Conservation (phyloP, 495 filamentous ascomycete genomes). For the Talaromyces ruber region DNA sequence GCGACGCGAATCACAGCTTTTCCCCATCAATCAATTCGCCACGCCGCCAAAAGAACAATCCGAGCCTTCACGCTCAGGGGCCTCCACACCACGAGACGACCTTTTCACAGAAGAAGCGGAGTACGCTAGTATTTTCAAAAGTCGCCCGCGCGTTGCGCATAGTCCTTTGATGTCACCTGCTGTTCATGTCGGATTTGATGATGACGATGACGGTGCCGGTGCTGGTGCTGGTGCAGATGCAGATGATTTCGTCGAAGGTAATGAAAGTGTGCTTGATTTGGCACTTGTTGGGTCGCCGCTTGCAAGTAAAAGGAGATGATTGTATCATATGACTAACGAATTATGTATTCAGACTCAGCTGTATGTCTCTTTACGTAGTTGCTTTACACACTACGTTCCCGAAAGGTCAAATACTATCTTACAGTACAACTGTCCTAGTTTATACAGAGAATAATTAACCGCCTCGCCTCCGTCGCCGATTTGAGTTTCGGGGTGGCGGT, state of each 20-base stretch:
- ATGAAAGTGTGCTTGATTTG: background rate
- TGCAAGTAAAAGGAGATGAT: conserved; percentile 4
- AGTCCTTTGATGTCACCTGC: conserved; percentile 62
- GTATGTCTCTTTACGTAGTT: no score
- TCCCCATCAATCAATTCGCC: conserved; percentile 55
- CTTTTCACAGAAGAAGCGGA: conserved; percentile 62
- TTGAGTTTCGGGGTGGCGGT: background rate
- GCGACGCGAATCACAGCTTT: conserved; percentile 35
- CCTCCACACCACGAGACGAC: conserved; percentile 46
- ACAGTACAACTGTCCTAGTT: background rate
- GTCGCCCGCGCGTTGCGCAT: conserved; percentile 65
- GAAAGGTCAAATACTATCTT: background rate
- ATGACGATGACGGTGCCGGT: background rate
- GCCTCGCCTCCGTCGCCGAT: conserved; percentile 4
- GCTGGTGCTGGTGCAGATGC: background rate
- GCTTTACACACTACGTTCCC: background rate
- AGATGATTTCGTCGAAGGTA: background rate
- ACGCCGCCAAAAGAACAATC: conserved; percentile 41
- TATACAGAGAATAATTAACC: background rate
- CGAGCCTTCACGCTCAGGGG: conserved; percentile 22
- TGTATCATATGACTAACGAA: background rate
- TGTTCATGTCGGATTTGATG: conserved; percentile 24
- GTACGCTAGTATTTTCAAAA: conserved; percentile 81
- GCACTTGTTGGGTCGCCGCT: conserved; percentile 3
- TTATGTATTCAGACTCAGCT: background rate